These are phyloP conservation scores for Parmelia sp. DNA, from an alignment of 495 filamentous ascomycete species.

Conservation along the genomic window DNA sequence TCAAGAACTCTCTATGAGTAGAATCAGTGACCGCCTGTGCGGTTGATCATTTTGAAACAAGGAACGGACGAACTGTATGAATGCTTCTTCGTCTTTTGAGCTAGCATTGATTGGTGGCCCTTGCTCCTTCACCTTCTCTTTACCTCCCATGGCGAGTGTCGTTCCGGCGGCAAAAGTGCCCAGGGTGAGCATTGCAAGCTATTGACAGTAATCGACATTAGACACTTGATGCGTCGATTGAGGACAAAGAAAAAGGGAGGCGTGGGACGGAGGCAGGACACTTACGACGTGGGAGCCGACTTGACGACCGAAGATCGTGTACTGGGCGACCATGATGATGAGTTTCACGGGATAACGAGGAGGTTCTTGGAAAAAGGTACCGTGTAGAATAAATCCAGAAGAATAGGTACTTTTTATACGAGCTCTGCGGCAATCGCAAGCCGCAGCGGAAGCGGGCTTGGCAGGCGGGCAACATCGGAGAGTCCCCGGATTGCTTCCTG, in stretches of 20 bases:
- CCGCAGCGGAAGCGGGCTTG: slow-evolving; percentile 36
- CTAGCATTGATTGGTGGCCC: slow-evolving; percentile 78
- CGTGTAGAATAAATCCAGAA: slow-evolving; percentile 27
- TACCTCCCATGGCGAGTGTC: slow-evolving; percentile 51
- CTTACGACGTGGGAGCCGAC: slow-evolving; percentile 91
- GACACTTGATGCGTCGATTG: neutral
- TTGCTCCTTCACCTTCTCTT: slow-evolving; percentile 52
- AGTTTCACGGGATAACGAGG: slow-evolving; percentile 35
- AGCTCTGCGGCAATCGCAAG: slow-evolving; percentile 11
- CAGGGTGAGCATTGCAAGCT: slow-evolving; percentile 87
- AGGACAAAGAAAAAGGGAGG: slow-evolving; percentile 11
- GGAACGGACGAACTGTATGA: slow-evolving; percentile 71
- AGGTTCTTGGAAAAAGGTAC: slow-evolving; percentile 33
- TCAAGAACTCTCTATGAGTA: slow-evolving; percentile 64
- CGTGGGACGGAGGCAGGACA: slow-evolving; percentile 24
- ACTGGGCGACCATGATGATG: slow-evolving; percentile 76
- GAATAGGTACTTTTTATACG: slow-evolving; percentile 13
- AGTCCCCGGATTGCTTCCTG: neutral
- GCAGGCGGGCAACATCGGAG: slow-evolving; percentile 7
- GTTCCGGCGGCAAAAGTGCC: slow-evolving; percentile 55
- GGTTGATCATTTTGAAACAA: neutral
- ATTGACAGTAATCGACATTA: slow-evolving; percentile 10
- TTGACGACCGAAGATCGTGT: slow-evolving; percentile 80
- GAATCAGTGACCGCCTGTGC: slow-evolving; percentile 28
- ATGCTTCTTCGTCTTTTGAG: slow-evolving; percentile 90